Conservation (phyloP, 495 filamentous ascomycete species). For the Tirmania nivea region DNA sequence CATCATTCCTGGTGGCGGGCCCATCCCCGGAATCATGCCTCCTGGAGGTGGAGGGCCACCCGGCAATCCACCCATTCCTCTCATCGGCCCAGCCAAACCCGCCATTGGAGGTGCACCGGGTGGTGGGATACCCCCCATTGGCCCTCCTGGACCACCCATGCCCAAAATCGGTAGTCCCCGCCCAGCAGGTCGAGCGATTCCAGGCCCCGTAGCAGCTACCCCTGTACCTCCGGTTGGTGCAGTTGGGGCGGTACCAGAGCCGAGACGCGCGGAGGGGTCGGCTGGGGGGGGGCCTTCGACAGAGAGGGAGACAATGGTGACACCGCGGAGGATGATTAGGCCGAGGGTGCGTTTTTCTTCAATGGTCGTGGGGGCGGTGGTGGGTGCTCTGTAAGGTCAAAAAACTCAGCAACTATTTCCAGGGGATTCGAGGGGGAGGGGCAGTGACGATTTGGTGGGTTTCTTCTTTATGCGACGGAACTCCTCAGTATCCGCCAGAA, state of each 20-base stretch:
- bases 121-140: conserved; percentile 14
- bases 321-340: conserved; percentile 82
- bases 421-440: conserved; percentile 5
- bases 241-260: conserved; percentile 34
- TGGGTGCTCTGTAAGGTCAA: conserved; percentile 27
- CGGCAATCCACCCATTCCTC: conserved; percentile 43
- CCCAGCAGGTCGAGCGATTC: conserved; percentile 79
- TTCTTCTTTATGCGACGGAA: conserved; percentile 89
- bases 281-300: conserved; percentile 93
- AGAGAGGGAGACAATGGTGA: conserved; percentile 78
- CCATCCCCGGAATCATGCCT: conserved; percentile 42
- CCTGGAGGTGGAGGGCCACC: conserved; percentile 51
- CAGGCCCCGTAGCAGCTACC: conserved; percentile 51
- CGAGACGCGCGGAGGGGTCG: conserved; percentile 76
- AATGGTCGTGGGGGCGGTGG: conserved; percentile 37
- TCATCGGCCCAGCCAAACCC: conserved; percentile 9
- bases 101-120: conserved; percentile 9
- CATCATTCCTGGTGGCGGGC: conserved; percentile 46
- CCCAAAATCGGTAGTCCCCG: conserved; percentile 62
- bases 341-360: conserved; percentile 95
- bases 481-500: conserved; percentile 96
- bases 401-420: neutral
- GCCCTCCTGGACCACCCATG: conserved; percentile 19
- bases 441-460: conserved; percentile 39
- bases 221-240: conserved; percentile 26